Percentiles rank a stretch among this genome's conserved stretches.
Conservation (phyloP, 2,329 filamentous ascomycete genomes). For the Fusarium heterosporum region DNA sequence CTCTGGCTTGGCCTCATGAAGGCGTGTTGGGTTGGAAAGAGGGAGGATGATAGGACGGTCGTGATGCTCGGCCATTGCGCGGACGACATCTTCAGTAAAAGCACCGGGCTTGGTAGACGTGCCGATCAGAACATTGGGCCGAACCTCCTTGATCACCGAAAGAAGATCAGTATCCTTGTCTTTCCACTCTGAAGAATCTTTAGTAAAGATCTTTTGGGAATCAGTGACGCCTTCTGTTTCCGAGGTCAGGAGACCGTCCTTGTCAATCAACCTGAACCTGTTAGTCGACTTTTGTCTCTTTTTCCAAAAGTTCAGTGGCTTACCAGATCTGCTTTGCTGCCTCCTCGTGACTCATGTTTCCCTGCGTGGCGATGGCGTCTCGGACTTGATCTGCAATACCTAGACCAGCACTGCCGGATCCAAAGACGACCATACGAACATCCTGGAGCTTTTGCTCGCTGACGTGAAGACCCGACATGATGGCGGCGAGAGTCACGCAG, state of each 20-base stretch:
- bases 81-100: constrained; percentile 80
- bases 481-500: constrained; percentile 85
- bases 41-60: constrained; percentile 83
- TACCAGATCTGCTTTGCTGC: constrained; percentile 84
- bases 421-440: constrained; percentile 79
- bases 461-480: constrained; percentile 80
- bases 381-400: constrained; percentile 88
- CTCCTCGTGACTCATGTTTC: constrained; percentile 75
- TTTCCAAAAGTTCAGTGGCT: neutral
- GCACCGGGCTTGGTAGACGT: constrained; percentile 82
- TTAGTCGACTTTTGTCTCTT: neutral
- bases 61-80: constrained; percentile 80
- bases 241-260: constrained; percentile 78
- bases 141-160: constrained; percentile 75
- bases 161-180: constrained; percentile 69
- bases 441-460: constrained; percentile 74
- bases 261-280: constrained; percentile 78
- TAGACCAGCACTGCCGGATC: constrained; percentile 82
- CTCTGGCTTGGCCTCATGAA: constrained; percentile 83
- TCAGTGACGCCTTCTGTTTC: constrained; percentile 68
- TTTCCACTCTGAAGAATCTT: constrained; percentile 72
- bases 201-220: constrained; percentile 76
- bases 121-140: constrained; percentile 85
- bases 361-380: constrained; percentile 80
- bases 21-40: constrained; percentile 83